phyloP scores from a whole-genome alignment of 495 filamentous ascomycete species.

The Tuber magnatum region DNA sequence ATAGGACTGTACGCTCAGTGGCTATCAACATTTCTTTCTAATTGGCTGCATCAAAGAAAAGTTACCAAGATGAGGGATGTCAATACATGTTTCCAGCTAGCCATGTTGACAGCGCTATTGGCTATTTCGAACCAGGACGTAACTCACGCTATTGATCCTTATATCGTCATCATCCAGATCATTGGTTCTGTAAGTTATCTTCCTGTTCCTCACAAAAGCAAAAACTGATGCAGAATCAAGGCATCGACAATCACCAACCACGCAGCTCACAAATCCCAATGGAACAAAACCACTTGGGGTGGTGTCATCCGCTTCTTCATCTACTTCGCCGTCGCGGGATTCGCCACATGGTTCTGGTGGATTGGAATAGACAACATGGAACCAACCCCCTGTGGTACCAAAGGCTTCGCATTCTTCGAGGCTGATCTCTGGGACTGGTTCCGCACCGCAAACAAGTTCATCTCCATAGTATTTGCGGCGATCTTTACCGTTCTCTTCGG shows the following conservation, averaged over 20 bases:
- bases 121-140: slow-evolving; percentile 19
- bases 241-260: slow-evolving; percentile 35
- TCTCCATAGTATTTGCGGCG: slow-evolving; percentile 10
- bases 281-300: slow-evolving; percentile 30
- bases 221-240: slow-evolving; percentile 11
- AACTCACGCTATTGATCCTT: slow-evolving; percentile 26
- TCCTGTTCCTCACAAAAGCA: background rate
- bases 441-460: slow-evolving; percentile 27
- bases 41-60: slow-evolving; percentile 34
- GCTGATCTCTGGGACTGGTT: slow-evolving; percentile 25
- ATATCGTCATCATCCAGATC: slow-evolving; percentile 35
- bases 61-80: slow-evolving; percentile 34
- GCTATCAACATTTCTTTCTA: slow-evolving; percentile 38
- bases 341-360: slow-evolving; percentile 36
- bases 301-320: slow-evolving; percentile 36
- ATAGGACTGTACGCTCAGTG: slow-evolving; percentile 44
- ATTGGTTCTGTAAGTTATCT: slow-evolving; percentile 27
- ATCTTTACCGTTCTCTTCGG: slow-evolving; percentile 33
- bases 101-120: slow-evolving; percentile 34
- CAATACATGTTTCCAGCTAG: slow-evolving; percentile 38
- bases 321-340: slow-evolving; percentile 31
- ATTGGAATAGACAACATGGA: slow-evolving; percentile 15
- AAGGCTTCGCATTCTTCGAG: slow-evolving; percentile 25
- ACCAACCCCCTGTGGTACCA: slow-evolving; percentile 14
- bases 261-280: slow-evolving; percentile 32